A percentile compares a stretch with the other conserved stretches of the same genome.
Conservation (phyloP, 2,329 filamentous ascomycete genomes). For the Fusarium torreyae region DNA sequence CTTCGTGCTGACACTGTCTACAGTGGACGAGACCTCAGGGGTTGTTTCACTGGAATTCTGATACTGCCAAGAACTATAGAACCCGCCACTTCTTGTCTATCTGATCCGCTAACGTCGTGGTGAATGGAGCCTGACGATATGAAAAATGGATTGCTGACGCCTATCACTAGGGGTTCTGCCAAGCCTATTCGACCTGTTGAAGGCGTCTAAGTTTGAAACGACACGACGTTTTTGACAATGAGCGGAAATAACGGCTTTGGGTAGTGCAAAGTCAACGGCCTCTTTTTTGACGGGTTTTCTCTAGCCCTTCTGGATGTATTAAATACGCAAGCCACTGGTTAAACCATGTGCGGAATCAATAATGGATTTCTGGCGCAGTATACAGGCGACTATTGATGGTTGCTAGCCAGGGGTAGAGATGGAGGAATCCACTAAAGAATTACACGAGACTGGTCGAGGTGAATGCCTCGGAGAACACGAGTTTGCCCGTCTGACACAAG, state of each 20-base stretch:
- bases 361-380: no score
- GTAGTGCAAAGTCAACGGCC: slow-evolving; percentile 17
- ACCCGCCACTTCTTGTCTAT: slow-evolving; percentile 11
- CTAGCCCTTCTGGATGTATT: not conserved
- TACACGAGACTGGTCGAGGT: no score
- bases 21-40: slow-evolving; percentile 3
- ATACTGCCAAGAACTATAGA: slow-evolving; percentile 26
- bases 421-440: no score
- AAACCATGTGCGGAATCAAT: not conserved
- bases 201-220: slow-evolving; percentile 33
- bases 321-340: slow-evolving; percentile 2
- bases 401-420: not conserved
- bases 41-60: slow-evolving; percentile 15
- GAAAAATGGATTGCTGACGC: slow-evolving; percentile 22
- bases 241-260: slow-evolving; percentile 18
- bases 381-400: not conserved
- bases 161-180: slow-evolving; percentile 18
- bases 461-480: not conserved
- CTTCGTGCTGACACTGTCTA: not conserved
- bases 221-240: slow-evolving; percentile 11
- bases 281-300: slow-evolving; percentile 5
- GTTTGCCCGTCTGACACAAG: slow-evolving; percentile 3
- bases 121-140: slow-evolving; percentile 10
- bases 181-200: slow-evolving; percentile 21
- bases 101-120: not conserved